Evolutionary conservation across 345 rosid genomes (phyloP), one percentile per base, ranked within the genome.

Genomic region (Moringa oleifera): DNA sequence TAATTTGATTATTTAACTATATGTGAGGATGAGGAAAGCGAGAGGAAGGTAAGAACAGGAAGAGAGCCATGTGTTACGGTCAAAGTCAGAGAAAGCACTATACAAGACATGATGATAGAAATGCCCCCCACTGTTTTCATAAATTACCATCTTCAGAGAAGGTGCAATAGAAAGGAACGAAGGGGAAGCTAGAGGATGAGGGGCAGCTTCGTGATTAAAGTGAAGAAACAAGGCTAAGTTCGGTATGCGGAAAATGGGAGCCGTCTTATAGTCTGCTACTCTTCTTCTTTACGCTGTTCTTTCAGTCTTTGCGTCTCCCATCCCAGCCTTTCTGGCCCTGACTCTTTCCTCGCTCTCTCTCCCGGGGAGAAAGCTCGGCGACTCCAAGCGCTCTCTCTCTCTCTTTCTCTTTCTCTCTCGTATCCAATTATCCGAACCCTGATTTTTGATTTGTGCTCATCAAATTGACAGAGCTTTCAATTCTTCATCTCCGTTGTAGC

Each of bases 121-220:
- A 4, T 33, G 37, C 37, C 37, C 37, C n/a, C 37, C 11, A 33
- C 37, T 4, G 5, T 33, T 33, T 33, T 33, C 37, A 33, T 11
- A 33, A 4, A 33, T 33, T 33, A 4, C 11, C 37, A 4, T 33
- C 37, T 11, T n/a, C n/a, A n/a, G n/a, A n/a, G n/a, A n/a, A n/a
- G n/a, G n/a, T n/a, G n/a, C n/a, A n/a, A n/a, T n/a, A n/a, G n/a
- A n/a, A n/a, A n/a, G 6, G 11, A 33, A 33, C 11, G 37, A 5
- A 33, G 37, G 6, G 37, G 11, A 33, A 33, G 25, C n/a, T 15
- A 3, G 33, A 17, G n/a, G 0, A 53, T 41, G 7, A 18, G n/a
- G 19, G 76, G 69, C 58, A 67, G 20, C 64, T 41, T 20, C 67
- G 85, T 75, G 75, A 75, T 51, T 77, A 69, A n/a, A 1, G 0